These are phyloP conservation scores for Wickerhamiella parazyma DNA, from an alignment of 805 yeast species.

Conservation along the genomic window DNA sequence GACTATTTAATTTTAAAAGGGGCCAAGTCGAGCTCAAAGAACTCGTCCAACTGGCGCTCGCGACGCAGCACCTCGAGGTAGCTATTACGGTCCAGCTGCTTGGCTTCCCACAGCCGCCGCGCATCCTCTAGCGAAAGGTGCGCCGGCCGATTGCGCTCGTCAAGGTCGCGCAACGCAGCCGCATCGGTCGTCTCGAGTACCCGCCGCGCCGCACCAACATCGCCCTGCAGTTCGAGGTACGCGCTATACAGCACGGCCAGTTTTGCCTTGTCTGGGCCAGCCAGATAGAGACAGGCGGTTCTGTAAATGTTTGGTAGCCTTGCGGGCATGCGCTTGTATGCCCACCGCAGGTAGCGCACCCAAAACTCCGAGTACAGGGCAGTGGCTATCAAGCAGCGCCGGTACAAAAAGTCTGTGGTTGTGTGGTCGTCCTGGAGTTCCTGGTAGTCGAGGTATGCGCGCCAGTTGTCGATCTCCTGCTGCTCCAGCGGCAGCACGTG, in stretches of 20 bases:
- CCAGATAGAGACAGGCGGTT: constrained; percentile 10
- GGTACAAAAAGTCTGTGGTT: constrained; percentile 40
- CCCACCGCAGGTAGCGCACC: constrained; percentile 52
- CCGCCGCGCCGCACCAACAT: constrained; percentile 8
- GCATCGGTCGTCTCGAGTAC: constrained; percentile 1
- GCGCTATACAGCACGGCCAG: constrained; percentile 2
- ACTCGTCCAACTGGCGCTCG: constrained; percentile 27
- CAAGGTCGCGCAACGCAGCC: constrained; percentile 2
- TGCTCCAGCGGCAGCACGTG: constrained; percentile 35
- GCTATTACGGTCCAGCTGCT: background rate
- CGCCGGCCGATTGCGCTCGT: background rate
- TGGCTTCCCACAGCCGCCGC: background rate
- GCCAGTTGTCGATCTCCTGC: constrained; percentile 45
- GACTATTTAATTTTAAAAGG: background rate
- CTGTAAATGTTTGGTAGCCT: background rate
- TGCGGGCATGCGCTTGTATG: constrained; percentile 16
- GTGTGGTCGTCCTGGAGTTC: constrained; percentile 24
- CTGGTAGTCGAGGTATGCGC: constrained; percentile 45
- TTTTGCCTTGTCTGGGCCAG: background rate
- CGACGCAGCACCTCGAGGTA: background rate
- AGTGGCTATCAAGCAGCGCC: constrained; percentile 45
- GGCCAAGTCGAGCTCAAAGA: constrained; percentile 48
- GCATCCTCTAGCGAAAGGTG: background rate
- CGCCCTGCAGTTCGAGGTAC: constrained; percentile 12
- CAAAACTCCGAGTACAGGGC: constrained; percentile 52